Conservation (phyloP, 106 monocot genomes). For the Dendrobium chrysotoxum region DNA sequence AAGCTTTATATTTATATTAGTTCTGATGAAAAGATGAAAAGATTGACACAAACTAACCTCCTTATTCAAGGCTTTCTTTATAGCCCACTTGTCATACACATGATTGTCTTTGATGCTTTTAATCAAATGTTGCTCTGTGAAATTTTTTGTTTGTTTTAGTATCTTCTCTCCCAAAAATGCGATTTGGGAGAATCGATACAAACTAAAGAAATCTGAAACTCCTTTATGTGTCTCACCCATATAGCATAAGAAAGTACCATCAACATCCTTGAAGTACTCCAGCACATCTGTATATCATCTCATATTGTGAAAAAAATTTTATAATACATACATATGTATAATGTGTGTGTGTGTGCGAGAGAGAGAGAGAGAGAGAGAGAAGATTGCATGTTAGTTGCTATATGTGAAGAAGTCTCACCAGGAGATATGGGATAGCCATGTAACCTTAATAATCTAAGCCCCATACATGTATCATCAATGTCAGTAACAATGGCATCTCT, state of each 20-base stretch:
- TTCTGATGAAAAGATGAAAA: too few species aligned
- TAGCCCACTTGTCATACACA: conserved; percentile 15
- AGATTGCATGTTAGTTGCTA: too few species aligned
- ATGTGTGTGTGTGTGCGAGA: too few species aligned
- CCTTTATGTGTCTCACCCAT: conserved; percentile 20
- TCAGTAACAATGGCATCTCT: conserved; percentile 17
- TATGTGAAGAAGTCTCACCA: conserved; percentile 7
- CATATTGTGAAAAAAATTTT: too few species aligned
- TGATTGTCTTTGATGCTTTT: conserved; percentile 10
- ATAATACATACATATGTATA: too few species aligned
- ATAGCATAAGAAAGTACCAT: conserved; percentile 19
- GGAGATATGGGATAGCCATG: conserved; percentile 27
- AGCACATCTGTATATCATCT: conserved; percentile 9
- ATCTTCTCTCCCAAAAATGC: conserved; percentile 31
- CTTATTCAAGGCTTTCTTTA: conserved; percentile 21
- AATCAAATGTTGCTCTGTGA: not conserved
- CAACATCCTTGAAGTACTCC: conserved; percentile 16
- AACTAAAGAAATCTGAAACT: conserved; percentile 27
- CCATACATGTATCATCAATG: conserved; percentile 34
- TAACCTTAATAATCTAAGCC: conserved; percentile 16
- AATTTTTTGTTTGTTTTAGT: conserved; percentile 21
- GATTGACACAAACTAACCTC: conserved; percentile 4
- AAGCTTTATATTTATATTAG: too few species aligned
- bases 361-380: too few species aligned
- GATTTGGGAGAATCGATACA: conserved; percentile 28